Evolutionary conservation across 2,329 filamentous ascomycete genomes (phyloP), one percentile per base, ranked within the genome.

Genomic region (Ophiostoma angusticollis): DNA sequence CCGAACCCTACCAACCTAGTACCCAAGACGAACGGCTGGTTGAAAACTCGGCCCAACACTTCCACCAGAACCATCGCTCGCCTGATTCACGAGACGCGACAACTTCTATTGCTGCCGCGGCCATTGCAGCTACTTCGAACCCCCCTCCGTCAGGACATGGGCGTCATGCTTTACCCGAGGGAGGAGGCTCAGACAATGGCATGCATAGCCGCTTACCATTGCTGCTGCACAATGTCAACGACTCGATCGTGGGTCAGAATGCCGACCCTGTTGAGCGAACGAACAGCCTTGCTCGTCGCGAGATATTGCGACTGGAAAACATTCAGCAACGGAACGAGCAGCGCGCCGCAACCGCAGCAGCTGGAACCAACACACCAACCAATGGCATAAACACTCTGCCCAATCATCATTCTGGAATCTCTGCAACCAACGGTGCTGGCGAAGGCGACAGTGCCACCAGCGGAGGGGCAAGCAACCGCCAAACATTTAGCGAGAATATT

Each of bases 301-400:
- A 73, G 47, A 64, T 74, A 28, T 61, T 62, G 1, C 63, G 68
- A 3, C 63, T 64, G 35, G 70, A 74, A 47, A 64, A 63, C 9
- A 60, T 61, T 0, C 69, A 73, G 49, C 56, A 59, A 45, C 67
- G 70, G 14, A 62, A 64, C n/a, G 65, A 71, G 40, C 58, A 64
- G 28, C 64, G 67, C 27, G 63, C 63, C 2, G 55, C 13, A 59
- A 56, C 39, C 58, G 65, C 21, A 62, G 63, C 12, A 29, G 7
- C 13, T 17, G 25, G 35, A 13, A 12, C 17, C 25, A 40, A 35
- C 9, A 12, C 30, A 22, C 23, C 17, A 5, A 17, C 19, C 17
- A 35, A 25, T 13, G 17, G n/a, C 9, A 18, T 12, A 3, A 29
- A 19, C n/a, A 28, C 14, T 4, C 16, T 6, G 27, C 18, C 34